Evolutionary conservation across 768 basidiomycete genomes (phyloP).

Genomic region (Hirschioporus abietinus): DNA sequence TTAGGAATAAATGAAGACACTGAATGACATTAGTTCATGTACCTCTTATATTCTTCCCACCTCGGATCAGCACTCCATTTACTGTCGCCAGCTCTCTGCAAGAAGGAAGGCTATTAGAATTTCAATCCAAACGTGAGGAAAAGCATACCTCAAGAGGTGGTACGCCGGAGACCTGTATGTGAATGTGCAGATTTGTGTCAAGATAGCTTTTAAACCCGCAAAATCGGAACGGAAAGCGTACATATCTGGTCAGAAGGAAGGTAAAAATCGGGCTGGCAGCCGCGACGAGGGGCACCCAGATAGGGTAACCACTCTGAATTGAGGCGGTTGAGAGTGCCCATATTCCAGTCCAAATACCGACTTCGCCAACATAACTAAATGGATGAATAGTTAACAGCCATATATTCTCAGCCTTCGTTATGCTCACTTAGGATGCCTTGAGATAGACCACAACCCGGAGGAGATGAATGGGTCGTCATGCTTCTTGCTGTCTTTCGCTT

Average conservation of each 20-base stretch:
- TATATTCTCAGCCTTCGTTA: not conserved
- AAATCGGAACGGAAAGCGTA: conserved; percentile 20
- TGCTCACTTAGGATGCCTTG: conserved; percentile 68
- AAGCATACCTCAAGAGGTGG: conserved; percentile 54
- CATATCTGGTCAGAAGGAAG: conserved; percentile 53
- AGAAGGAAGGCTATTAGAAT: conserved; percentile 4
- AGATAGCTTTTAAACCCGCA: not conserved
- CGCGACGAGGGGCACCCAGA: conserved; percentile 38
- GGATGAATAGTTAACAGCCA: not conserved
- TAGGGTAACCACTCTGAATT: conserved; percentile 39
- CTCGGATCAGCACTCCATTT: conserved; percentile 48
- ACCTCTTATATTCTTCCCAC: conserved; percentile 59
- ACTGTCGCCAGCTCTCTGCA: conserved; percentile 41
- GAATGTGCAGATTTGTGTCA: not conserved
- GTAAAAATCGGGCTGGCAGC: conserved; percentile 58
- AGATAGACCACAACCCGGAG: conserved; percentile 59
- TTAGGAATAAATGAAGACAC: conserved; percentile 1
- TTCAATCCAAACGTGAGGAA: not conserved
- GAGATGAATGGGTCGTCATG: conserved; percentile 71
- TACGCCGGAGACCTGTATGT: conserved; percentile 54
- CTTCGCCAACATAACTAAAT: conserved; percentile 63
- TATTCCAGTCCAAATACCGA: conserved; percentile 64
- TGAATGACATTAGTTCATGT: conserved; percentile 12
- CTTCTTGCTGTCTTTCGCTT: conserved; percentile 50
- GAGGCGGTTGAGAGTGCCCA: conserved; percentile 51